Base-by-base conservation (phyloP, 352 stramenopile species). In the Phytophthora vignae region DNA sequence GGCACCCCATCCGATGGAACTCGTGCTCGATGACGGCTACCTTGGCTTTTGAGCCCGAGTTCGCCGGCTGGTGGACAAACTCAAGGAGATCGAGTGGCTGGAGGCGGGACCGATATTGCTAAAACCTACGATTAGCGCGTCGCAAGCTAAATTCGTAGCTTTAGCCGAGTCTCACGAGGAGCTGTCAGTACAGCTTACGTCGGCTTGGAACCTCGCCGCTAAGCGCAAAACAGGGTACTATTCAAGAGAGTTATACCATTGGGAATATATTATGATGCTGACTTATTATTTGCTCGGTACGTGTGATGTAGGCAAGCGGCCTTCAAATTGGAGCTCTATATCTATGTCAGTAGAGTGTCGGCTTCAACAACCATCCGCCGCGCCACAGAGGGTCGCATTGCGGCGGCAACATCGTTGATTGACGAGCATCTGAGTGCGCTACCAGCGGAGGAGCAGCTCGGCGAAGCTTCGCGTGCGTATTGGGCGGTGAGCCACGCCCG, bases 401-500 rank as follows among this genome's bases (percentile, higher is more conserved):
- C 36, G 14, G 12, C 36, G 12, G 36, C 36, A 17, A 42, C 11
- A 42, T 42, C 36, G 36, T 11, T 57, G 7, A 57, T 65, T 19
- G 29, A 40, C 11, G 27, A 57, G 2, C 58, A 65, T 21, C 12
- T 64, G 0, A 40, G 17, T 15, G 36, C 11, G 11, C 36, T 17
- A 17, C 11, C 36, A 11, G 58, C 6, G 14, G 29, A 21, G 14
- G 44, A 55, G 7, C 44, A 61, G 10, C 11, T 61, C 2, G 55
- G 55, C 3, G 31, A n/a, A 21, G 55, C 55, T 14, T 50, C 36
- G 7, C n/a, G 55, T 4, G n/a, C 44, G 17, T 65, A 65, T 29
- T 65, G 29, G 58, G 46, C 58, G 9, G 58, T 57, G 10, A 57
- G 21, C 8, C 44, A 64, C 5, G 57, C 42, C 9, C 12, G 57